These are phyloP conservation scores for Furcasterigmium furcatum DNA, from an alignment of 2,329 filamentous ascomycete species.

Conservation along the genomic window DNA sequence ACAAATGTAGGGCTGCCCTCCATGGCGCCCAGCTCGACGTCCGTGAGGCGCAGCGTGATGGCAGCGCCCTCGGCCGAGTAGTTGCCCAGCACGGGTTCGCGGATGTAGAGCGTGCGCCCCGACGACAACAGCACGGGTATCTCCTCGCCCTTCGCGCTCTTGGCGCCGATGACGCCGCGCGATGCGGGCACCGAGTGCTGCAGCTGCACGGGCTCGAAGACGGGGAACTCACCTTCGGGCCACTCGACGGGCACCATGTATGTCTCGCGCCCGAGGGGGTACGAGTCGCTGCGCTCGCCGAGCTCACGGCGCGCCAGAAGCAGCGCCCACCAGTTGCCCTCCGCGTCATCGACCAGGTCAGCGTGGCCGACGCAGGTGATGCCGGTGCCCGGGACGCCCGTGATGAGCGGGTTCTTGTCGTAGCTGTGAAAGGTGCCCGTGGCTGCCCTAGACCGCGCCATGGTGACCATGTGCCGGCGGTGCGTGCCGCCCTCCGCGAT, in stretches of 20 bases:
- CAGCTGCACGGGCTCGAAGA: background rate
- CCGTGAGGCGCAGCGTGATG: background rate
- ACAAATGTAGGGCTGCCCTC: background rate
- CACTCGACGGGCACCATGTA: conserved; percentile 33
- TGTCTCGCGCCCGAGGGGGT: conserved; percentile 34
- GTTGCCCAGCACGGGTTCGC: background rate
- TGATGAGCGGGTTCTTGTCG: conserved; percentile 40
- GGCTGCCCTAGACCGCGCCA: conserved; percentile 14
- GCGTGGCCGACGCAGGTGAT: conserved; percentile 54
- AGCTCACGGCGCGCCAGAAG: conserved; percentile 29
- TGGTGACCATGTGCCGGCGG: conserved; percentile 18
- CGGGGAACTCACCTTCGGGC: conserved; percentile 13
- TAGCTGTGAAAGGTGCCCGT: conserved; percentile 23
- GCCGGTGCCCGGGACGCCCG: too few relatives aligned
- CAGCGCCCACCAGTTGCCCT: conserved; percentile 35
- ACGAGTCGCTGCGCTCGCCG: conserved; percentile 21
- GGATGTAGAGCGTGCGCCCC: conserved; percentile 1
- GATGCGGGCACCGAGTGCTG: background rate
- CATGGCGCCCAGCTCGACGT: background rate
- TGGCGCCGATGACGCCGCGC: background rate
- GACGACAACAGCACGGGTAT: too few relatives aligned
- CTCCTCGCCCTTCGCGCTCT: too few relatives aligned
- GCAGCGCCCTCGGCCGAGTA: background rate
- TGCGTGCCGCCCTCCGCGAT: conserved; percentile 35
- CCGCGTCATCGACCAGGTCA: conserved; percentile 49